A percentile compares a stretch with the other conserved stretches of the same genome.
These are phyloP conservation scores for Arthroderma uncinatum DNA, from an alignment of 2,329 filamentous ascomycete genomes.

Conservation along the genomic window DNA sequence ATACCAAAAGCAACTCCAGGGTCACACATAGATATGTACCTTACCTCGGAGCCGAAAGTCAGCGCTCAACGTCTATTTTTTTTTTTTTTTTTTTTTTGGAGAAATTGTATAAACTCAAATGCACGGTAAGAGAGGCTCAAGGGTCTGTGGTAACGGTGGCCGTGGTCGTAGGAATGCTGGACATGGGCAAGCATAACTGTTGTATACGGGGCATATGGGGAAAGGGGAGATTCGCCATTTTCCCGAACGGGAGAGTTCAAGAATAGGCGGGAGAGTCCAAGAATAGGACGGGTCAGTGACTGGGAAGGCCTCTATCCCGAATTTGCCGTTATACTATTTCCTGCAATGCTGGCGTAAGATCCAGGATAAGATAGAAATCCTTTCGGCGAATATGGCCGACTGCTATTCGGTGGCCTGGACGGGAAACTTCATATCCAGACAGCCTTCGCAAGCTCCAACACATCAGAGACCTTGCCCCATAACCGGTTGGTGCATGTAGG, in stretches of 20 bases:
- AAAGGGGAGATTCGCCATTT: not conserved
- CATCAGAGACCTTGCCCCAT: not conserved
- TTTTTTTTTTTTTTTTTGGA: not conserved
- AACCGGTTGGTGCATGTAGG: constrained; percentile 1
- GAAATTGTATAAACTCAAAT: not conserved
- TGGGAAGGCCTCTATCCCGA: no score
- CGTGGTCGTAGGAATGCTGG: not conserved
- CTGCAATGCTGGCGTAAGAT: not conserved
- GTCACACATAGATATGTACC: constrained; percentile 1
- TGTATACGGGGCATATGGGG: not conserved
- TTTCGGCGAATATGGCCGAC: not conserved
- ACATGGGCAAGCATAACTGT: not conserved
- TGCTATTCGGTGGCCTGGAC: not conserved
- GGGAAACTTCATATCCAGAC: not conserved
- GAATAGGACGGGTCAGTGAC: no score
- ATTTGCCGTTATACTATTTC: not conserved
- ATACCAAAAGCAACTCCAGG: constrained; percentile 3
- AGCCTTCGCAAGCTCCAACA: not conserved
- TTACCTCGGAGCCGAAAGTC: not conserved
- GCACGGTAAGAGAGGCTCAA: not conserved
- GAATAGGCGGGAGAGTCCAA: not conserved
- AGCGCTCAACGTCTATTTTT: constrained; percentile 3
- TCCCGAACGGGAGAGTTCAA: not conserved
- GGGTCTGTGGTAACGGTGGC: not conserved
- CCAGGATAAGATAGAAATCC: not conserved